Evolutionary conservation across 768 basidiomycete genomes (phyloP), one percentile per base, ranked within the genome.

Genomic region (Royoungia palumana): DNA sequence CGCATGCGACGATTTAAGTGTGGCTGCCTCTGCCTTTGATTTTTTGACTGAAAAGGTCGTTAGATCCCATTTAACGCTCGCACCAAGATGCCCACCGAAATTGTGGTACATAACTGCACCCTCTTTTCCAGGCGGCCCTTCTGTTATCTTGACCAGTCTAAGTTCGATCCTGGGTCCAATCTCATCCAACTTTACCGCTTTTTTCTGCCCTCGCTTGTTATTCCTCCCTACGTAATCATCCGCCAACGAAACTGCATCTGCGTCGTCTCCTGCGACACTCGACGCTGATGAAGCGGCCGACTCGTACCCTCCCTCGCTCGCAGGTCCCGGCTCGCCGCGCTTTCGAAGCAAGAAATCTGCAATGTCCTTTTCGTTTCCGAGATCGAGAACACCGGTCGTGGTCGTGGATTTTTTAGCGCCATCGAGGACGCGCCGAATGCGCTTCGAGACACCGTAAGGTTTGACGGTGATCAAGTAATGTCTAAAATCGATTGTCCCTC

Each of bases 391-490:
- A 3, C 73, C 71, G 35, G 65, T 61, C 35, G 61, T 57, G 14
- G 71, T 53, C 7, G 58, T 44, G 12, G 56, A 39, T 36, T 70
- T 66, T 53, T 72, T 68, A 11, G 70, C 49, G 9, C 87, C 83
- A 60, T 88, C 89, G 47, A 99, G 77, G 39, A 98, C 77, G 48
- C 84, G 85, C 6, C 94, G 82, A 17, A 99, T 87, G 57, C 94
- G 89, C 61, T 83, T 85, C 16, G 95, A 95, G 30, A 98, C 84
- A 38, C 95, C 95, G 66, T 92, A 89, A 1, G 94, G 88, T 67
- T 93, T 91, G 46, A 99, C 89, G 16, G 91, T 88, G 72, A 99
- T 98, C 55, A 93, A 77, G 66, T 87, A 98, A 71, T 99, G 96
- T 40, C 96, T 83, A 64, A 94, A 82, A 63, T 97, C 93, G 63